Conservation (phyloP, 108 stramenopile species). For the Nitzschia putrida region DNA sequence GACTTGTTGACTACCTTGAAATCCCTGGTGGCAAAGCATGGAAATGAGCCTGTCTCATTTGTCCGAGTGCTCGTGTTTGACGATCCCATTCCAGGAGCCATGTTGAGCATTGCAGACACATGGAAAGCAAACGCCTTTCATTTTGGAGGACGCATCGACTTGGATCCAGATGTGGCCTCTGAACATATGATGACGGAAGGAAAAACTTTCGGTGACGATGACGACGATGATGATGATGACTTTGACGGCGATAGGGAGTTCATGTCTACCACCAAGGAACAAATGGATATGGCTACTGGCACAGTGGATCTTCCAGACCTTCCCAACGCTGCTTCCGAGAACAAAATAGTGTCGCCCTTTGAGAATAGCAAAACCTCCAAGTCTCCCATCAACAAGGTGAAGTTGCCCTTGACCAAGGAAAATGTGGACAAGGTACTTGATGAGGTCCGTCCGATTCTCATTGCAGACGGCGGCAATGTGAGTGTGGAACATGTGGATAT, state of each 20-base stretch:
- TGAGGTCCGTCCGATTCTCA: conserved; percentile 94
- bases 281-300: conserved; percentile 22
- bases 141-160: conserved; percentile 42
- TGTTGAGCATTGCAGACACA: conserved; percentile 70
- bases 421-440: conserved; percentile 93
- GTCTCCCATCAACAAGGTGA: conserved; percentile 12
- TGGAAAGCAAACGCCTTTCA: conserved; percentile 66
- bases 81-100: conserved; percentile 69
- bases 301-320: neutral
- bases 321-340: neutral
- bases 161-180: conserved; percentile 35
- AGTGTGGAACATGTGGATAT: conserved; percentile 80
- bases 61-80: conserved; percentile 75
- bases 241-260: conserved; percentile 70
- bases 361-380: conserved; percentile 19
- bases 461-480: conserved; percentile 95
- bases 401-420: conserved; percentile 73
- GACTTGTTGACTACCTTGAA: conserved; percentile 50
- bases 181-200: conserved; percentile 12
- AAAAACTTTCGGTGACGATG: conserved; percentile 38
- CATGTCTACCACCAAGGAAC: conserved; percentile 63
- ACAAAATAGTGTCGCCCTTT: conserved; percentile 61
- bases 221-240: conserved; percentile 80
- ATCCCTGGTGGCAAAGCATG: conserved; percentile 32
- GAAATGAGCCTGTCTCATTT: conserved; percentile 44